Evolutionary conservation across 805 yeast genomes (phyloP).

Genomic region (Ogataea philodendri): DNA sequence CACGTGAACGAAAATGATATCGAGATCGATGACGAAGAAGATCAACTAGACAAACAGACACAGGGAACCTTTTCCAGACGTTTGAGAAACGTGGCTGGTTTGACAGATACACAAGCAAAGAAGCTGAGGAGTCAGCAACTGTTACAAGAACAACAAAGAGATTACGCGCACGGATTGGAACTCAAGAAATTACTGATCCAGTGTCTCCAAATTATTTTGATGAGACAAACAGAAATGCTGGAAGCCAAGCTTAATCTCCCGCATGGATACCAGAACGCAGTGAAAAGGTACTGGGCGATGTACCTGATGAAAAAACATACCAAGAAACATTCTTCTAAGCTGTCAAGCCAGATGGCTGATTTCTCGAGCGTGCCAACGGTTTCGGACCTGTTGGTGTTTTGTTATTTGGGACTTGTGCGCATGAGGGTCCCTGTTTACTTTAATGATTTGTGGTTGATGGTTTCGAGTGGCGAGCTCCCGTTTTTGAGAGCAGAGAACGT

Average conservation of each 20-base stretch:
- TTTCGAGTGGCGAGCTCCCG: constrained; percentile 47
- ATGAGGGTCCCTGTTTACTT: constrained; percentile 50
- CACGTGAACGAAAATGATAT: constrained; percentile 81
- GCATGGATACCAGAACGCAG: constrained; percentile 22
- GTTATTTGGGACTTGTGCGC: constrained; percentile 51
- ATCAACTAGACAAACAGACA: constrained; percentile 59
- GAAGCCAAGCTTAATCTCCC: constrained; percentile 29
- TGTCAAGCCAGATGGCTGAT: constrained; percentile 4
- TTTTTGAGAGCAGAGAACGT: constrained; percentile 26
- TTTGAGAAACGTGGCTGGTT: constrained; percentile 46
- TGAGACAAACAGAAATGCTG: constrained; percentile 45
- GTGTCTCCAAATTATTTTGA: constrained; percentile 39
- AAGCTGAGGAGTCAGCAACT: constrained; percentile 14
- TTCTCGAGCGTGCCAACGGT: constrained; percentile 16
- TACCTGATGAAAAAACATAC: constrained; percentile 13
- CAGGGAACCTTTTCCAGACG: constrained; percentile 55
- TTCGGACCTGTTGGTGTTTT: constrained; percentile 34
- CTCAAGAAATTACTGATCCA: constrained; percentile 18
- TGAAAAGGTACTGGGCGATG: constrained; percentile 34
- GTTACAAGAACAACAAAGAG: constrained; percentile 11
- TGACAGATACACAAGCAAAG: constrained; percentile 25
- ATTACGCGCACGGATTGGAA: constrained; percentile 27
- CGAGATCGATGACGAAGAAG: constrained; percentile 83
- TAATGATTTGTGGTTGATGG: constrained; percentile 44
- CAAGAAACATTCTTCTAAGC: constrained; percentile 1